Conservation (phyloP, 2,329 filamentous ascomycete species). For the Leptographium wingfieldii region DNA sequence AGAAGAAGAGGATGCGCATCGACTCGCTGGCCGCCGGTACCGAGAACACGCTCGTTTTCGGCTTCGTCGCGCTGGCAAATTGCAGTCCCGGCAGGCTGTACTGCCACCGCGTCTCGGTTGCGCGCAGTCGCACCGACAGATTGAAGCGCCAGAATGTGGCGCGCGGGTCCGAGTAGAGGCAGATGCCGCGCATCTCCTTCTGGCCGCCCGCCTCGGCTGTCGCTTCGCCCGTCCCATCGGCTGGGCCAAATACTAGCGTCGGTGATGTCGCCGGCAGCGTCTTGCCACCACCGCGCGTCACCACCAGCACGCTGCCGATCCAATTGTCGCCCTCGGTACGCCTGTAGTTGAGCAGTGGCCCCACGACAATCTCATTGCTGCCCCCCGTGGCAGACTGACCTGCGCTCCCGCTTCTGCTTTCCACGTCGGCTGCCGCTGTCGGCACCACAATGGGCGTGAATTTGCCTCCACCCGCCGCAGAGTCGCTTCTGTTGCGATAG, state of each 20-base stretch:
- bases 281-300: constrained; percentile 59
- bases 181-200: constrained; percentile 33
- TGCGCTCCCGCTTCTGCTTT: background rate
- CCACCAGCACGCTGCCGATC: constrained; percentile 77
- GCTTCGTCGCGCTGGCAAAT: constrained; percentile 37
- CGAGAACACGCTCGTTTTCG: constrained; percentile 60
- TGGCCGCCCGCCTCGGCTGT: background rate
- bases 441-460: constrained; percentile 10
- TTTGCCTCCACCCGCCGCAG: background rate
- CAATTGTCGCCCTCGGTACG: constrained; percentile 58
- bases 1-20: constrained; percentile 99
- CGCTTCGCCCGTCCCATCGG: constrained; percentile 19
- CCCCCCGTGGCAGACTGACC: constrained; percentile 22
- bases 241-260: constrained; percentile 37
- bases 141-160: constrained; percentile 93
- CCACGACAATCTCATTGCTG: constrained; percentile 46
- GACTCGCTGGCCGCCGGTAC: constrained; percentile 71
- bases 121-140: constrained; percentile 61
- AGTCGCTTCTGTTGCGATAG: background rate
- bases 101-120: constrained; percentile 60
- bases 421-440: background rate
- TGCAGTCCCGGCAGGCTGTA: constrained; percentile 60
- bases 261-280: constrained; percentile 42
- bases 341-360: constrained; percentile 67
- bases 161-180: constrained; percentile 52